Percentiles rank a stretch among this genome's conserved stretches.
Evolutionary conservation across 192 early-diverging fungal genomes (phyloP).

Genomic region (Linnemannia schmuckeri): DNA sequence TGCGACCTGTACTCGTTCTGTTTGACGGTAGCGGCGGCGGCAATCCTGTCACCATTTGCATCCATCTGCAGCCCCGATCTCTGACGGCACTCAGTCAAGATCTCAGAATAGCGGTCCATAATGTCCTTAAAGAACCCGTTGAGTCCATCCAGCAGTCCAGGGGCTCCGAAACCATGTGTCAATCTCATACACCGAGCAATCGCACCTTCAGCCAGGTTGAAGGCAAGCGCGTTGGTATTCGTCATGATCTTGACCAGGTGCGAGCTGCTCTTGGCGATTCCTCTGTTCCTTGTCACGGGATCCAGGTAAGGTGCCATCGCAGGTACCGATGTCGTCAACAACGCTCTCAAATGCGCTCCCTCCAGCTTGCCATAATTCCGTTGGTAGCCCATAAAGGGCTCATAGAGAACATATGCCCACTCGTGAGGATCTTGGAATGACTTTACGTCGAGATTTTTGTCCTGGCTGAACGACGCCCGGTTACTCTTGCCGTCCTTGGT

Average conservation of each 20-base stretch:
- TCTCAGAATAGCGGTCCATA: constrained; percentile 57
- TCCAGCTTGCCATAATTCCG: constrained; percentile 72
- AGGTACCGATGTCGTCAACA: constrained; percentile 40
- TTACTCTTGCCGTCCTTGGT: constrained; percentile 17
- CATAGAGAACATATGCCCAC: constrained; percentile 75
- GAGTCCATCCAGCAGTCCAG: constrained; percentile 65
- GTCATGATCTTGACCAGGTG: constrained; percentile 64
- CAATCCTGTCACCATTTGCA: constrained; percentile 1
- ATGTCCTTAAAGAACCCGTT: constrained; percentile 64
- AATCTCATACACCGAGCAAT: constrained; percentile 67
- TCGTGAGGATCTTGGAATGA: constrained; percentile 53
- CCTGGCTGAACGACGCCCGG: constrained; percentile 14
- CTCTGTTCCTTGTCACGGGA: constrained; percentile 39
- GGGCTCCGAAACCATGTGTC: constrained; percentile 73
- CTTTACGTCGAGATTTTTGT: constrained; percentile 22
- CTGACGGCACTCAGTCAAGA: constrained; percentile 56
- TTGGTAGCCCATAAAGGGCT: constrained; percentile 75
- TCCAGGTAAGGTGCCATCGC: constrained; percentile 31
- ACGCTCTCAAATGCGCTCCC: constrained; percentile 57
- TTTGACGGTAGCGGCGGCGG: not conserved
- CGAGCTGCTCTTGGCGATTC: constrained; percentile 61
- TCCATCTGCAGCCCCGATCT: constrained; percentile 58
- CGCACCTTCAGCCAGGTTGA: constrained; percentile 58
- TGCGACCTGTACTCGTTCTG: constrained; percentile 11
- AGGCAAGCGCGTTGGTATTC: constrained; percentile 39